Percentiles rank a stretch among this genome's conserved stretches.
Evolutionary conservation across 1,284 basidiomycete genomes (phyloP).

Genomic region (Ceratobasidium sp.): DNA sequence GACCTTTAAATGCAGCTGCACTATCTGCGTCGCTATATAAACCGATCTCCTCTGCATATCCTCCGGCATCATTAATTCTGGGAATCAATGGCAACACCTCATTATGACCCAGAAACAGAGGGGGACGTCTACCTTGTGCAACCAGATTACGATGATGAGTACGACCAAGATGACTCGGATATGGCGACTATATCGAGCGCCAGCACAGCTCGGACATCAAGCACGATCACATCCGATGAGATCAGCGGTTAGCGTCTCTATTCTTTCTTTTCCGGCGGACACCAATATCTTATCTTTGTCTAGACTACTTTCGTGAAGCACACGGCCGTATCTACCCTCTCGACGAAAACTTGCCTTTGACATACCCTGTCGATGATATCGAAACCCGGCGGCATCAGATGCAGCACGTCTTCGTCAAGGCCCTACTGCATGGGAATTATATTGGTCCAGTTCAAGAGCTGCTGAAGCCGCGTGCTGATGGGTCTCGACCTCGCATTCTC

Average conservation of each 20-base stretch:
- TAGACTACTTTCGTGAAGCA: slow-evolving; percentile 18
- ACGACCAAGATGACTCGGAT: slow-evolving; percentile 1
- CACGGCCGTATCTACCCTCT: neutral
- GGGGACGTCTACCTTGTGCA: slow-evolving; percentile 2
- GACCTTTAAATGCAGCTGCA: slow-evolving; percentile 23
- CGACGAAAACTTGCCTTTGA: slow-evolving; percentile 17
- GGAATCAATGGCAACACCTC: neutral
- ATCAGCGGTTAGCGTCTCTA: neutral
- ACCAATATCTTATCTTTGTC: neutral
- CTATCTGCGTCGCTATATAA: neutral
- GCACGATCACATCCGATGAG: slow-evolving; percentile 16
- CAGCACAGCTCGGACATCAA: neutral
- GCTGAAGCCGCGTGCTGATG: slow-evolving; percentile 8
- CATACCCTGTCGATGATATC: slow-evolving; percentile 12
- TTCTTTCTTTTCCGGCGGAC: neutral
- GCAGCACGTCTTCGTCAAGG: neutral
- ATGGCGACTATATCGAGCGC: slow-evolving; percentile 5
- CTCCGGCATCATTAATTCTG: neutral
- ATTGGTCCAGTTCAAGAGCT: slow-evolving; percentile 6
- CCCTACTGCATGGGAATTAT: slow-evolving; percentile 16
- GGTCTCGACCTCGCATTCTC: slow-evolving; percentile 6
- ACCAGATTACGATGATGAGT: neutral
- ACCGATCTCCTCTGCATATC: neutral
- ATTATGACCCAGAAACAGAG: slow-evolving; percentile 2
- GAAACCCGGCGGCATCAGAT: slow-evolving; percentile 6